Percentiles rank a stretch among this genome's conserved stretches.
Conservation (phyloP, 495 filamentous ascomycete species). For the Pseudoneurospora amorphoporcata region DNA sequence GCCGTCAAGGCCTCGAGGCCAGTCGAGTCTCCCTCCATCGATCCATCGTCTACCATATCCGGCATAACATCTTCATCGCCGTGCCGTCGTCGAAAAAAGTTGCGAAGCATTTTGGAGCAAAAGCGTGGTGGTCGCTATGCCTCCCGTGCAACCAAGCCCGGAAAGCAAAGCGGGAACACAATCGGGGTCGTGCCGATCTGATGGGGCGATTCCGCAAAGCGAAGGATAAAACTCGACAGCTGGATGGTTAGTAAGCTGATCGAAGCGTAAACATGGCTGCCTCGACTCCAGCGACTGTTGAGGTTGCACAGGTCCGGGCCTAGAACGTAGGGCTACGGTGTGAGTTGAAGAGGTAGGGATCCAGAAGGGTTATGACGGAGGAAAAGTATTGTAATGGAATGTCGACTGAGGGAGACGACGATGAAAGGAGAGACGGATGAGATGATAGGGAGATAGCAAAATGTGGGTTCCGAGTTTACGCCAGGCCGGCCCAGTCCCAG, state of each 20-base stretch:
- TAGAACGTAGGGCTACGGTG: neutral
- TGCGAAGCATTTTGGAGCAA: constrained; percentile 7
- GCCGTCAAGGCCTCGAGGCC: constrained; percentile 24
- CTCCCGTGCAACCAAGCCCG: constrained; percentile 16
- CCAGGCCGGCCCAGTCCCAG: neutral
- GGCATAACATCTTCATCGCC: constrained; percentile 14
- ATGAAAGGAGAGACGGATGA: neutral
- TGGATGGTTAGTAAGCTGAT: neutral
- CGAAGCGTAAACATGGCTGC: neutral
- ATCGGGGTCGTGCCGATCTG: constrained; percentile 3
- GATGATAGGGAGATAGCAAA: neutral
- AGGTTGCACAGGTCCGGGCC: neutral
- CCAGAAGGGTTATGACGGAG: neutral
- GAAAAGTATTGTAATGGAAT: neutral
- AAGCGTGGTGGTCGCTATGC: constrained; percentile 7
- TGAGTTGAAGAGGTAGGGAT: neutral
- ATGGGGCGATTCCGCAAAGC: constrained; percentile 12
- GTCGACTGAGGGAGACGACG: neutral
- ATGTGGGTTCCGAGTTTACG: neutral
- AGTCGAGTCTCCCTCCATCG: constrained; percentile 18
- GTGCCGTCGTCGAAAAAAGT: constrained; percentile 19
- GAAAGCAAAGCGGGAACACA: constrained; percentile 5
- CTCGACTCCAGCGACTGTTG: neutral
- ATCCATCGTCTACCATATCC: constrained; percentile 17
- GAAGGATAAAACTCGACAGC: neutral